Conservation (phyloP, 139 green algal species). For the Tetradesmus obliquus region DNA sequence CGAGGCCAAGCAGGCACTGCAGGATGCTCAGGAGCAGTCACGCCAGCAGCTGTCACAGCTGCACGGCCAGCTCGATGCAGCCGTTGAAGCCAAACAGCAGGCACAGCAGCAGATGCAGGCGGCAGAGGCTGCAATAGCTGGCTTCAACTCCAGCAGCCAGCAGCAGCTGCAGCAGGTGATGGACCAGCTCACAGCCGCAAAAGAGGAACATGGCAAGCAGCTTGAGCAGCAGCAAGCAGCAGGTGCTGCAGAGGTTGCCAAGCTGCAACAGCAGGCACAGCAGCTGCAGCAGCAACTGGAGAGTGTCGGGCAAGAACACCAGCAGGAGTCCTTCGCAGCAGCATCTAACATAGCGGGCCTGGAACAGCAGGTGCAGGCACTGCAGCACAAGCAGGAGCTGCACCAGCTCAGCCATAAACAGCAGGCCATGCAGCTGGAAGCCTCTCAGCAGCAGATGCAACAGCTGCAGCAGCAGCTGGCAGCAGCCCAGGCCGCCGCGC, state of each 20-base stretch:
- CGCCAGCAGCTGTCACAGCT: slow-evolving; percentile 12
- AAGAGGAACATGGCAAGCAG: background rate
- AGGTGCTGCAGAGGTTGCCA: background rate
- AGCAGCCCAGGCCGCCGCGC: background rate
- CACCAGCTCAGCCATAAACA: background rate
- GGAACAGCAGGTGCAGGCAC: background rate
- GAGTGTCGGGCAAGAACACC: background rate
- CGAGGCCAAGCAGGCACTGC: slow-evolving; percentile 11
- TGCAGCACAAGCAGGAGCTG: background rate
- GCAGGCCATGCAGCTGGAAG: background rate
- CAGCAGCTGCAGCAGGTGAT: slow-evolving; percentile 27
- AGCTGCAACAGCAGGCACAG: background rate
- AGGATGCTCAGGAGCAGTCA: background rate
- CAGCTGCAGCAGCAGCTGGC: slow-evolving; percentile 23
- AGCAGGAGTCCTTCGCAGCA: background rate
- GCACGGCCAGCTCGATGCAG: background rate
- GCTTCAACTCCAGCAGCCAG: slow-evolving; percentile 12
- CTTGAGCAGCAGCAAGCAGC: background rate
- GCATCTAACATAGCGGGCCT: background rate
- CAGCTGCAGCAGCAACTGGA: background rate
- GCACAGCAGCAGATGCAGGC: slow-evolving; percentile 7
- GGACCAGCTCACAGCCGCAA: background rate
- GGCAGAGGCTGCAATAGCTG: background rate
- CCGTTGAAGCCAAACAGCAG: background rate
- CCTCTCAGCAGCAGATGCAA: slow-evolving; percentile 6